Percentiles rank a stretch among this genome's conserved stretches.
Conservation (phyloP, 1,284 basidiomycete genomes). For the Gymnopus androsaceus region DNA sequence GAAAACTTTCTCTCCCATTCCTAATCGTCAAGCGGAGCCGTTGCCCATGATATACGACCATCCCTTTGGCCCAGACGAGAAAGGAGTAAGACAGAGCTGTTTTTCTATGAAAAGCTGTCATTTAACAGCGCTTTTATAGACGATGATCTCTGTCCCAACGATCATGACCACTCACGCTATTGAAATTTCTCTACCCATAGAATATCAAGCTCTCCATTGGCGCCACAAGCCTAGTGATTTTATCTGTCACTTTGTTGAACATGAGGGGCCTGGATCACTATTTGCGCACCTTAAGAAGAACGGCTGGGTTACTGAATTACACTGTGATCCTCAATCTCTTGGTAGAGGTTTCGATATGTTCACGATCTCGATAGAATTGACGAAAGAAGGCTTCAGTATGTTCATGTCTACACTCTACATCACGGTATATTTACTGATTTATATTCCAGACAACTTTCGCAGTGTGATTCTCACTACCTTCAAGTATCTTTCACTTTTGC, state of each 20-base stretch:
- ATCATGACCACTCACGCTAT: conserved; percentile 89
- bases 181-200: conserved; percentile 88
- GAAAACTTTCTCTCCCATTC: conserved; percentile 76
- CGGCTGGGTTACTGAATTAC: conserved; percentile 88
- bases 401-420: conserved; percentile 18
- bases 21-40: conserved; percentile 68
- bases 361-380: conserved; percentile 82
- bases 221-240: conserved; percentile 82
- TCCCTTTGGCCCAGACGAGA: conserved; percentile 74
- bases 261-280: conserved; percentile 95
- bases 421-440: conserved; percentile 12
- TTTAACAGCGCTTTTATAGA: conserved; percentile 51
- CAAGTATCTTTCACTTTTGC: conserved; percentile 88
- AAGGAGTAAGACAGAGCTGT: conserved; percentile 75
- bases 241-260: conserved; percentile 88
- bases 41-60: conserved; percentile 74
- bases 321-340: conserved; percentile 72
- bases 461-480: conserved; percentile 75
- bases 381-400: conserved; percentile 84
- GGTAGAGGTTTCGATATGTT: conserved; percentile 90
- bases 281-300: conserved; percentile 90
- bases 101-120: too few species aligned
- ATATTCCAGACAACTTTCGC: conserved; percentile 70
- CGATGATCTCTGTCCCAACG: conserved; percentile 84
- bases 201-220: conserved; percentile 82